phyloP scores from a whole-genome alignment of 2,329 filamentous ascomycete species.

The Exophiala alcalophila region DNA sequence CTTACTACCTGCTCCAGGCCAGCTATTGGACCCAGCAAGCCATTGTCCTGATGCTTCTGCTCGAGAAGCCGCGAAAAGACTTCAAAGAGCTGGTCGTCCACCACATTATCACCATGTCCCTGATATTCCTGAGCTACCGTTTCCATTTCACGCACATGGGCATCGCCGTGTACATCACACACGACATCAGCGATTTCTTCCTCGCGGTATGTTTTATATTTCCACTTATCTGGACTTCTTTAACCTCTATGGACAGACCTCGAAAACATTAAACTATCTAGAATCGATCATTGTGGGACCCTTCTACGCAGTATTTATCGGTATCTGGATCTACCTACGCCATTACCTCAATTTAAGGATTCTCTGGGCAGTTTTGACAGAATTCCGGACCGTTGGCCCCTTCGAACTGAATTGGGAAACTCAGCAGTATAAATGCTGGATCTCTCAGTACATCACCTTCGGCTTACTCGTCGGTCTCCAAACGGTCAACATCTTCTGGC shows the following conservation, averaged over 20 bases:
- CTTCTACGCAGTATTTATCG: conserved; percentile 76
- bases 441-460: conserved; percentile 36
- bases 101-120: conserved; percentile 74
- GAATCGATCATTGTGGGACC: conserved; percentile 69
- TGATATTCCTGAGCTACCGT: conserved; percentile 78
- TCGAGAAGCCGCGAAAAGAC: conserved; percentile 87
- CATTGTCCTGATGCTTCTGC: conserved; percentile 73
- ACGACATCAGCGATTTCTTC: conserved; percentile 89
- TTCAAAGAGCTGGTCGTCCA: conserved; percentile 84
- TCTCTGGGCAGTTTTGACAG: conserved; percentile 36
- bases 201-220: conserved; percentile 64
- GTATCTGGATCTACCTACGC: conserved; percentile 77
- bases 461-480: conserved; percentile 35
- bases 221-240: conserved; percentile 6
- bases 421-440: conserved; percentile 38
- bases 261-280: conserved; percentile 82
- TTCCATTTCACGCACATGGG: conserved; percentile 94
- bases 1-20: conserved; percentile 86
- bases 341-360: conserved; percentile 56
- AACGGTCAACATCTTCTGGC: conserved; percentile 36
- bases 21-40: conserved; percentile 89
- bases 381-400: conserved; percentile 37
- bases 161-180: conserved; percentile 80
- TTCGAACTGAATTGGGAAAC: conserved; percentile 39
- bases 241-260: conserved; percentile 54